phyloP scores from a whole-genome alignment of 768 basidiomycete genomes.

The Agaricus blazei region DNA sequence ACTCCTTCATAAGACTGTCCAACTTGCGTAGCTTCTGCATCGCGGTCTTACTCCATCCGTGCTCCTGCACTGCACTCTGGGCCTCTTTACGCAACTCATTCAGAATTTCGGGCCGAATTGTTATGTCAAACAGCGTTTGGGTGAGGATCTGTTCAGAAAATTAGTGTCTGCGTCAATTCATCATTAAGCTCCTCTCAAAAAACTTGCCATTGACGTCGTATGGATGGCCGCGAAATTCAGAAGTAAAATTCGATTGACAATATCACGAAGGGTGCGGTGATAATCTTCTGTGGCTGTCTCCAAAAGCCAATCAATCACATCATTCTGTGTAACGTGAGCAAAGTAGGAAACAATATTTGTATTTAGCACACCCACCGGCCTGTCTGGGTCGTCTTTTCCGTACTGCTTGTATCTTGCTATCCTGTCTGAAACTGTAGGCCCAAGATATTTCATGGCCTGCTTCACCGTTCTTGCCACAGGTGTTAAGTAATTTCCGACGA shows the following conservation, averaged over 20 bases:
- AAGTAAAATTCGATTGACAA: slow-evolving; percentile 24
- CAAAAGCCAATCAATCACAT: slow-evolving; percentile 38
- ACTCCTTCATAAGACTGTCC: slow-evolving; percentile 43
- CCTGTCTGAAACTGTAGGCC: slow-evolving; percentile 11
- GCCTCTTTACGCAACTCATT: slow-evolving; percentile 37
- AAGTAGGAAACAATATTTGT: neutral
- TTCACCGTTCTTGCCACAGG: neutral
- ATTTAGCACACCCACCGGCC: slow-evolving; percentile 1
- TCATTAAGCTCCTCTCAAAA: too few species aligned
- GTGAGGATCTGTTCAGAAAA: slow-evolving; percentile 24
- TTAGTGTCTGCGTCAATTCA: neutral
- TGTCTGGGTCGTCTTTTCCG: slow-evolving; percentile 7
- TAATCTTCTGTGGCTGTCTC: slow-evolving; percentile 25
- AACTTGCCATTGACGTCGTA: slow-evolving; percentile 30
- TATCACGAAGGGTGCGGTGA: slow-evolving; percentile 17
- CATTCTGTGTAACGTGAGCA: slow-evolving; percentile 20
- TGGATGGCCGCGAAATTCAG: slow-evolving; percentile 38
- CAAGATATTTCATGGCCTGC: slow-evolving; percentile 11
- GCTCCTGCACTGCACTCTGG: slow-evolving; percentile 22
- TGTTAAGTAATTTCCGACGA: slow-evolving; percentile 13
- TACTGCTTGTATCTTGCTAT: slow-evolving; percentile 4
- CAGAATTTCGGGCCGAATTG: slow-evolving; percentile 26
- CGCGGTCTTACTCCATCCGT: slow-evolving; percentile 31
- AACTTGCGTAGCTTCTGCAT: slow-evolving; percentile 36
- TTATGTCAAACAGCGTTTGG: slow-evolving; percentile 29